These are phyloP conservation scores for Boletales sp. DNA, from an alignment of 768 basidiomycete species.

Conservation along the genomic window DNA sequence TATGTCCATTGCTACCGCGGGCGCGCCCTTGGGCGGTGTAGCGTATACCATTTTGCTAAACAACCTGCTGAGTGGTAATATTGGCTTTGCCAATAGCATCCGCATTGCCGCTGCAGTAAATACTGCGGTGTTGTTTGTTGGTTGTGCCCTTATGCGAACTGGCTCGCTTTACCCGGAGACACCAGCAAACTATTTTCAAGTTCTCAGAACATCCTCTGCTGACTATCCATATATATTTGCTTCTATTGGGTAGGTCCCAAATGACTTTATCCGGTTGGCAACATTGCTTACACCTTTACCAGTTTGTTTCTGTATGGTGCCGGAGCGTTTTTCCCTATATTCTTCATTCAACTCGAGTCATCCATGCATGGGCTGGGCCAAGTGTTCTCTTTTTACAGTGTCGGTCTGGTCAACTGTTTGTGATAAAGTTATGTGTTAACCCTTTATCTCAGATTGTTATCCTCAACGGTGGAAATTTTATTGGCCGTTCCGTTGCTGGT, in stretches of 20 bases:
- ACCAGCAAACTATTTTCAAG: constrained; percentile 11
- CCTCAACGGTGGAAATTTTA: constrained; percentile 33
- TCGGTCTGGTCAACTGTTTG: constrained; percentile 31
- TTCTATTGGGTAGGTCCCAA: constrained; percentile 18
- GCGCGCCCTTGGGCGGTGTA: constrained; percentile 30
- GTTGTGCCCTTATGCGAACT: constrained; percentile 35
- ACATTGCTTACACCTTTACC: background rate
- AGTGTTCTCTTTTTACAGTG: constrained; percentile 49
- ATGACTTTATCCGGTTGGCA: background rate
- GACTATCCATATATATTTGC: constrained; percentile 25
- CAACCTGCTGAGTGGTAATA: constrained; percentile 10
- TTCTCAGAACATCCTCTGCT: constrained; percentile 13
- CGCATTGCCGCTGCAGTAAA: constrained; percentile 43
- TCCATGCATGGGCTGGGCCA: constrained; percentile 43
- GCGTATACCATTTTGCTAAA: constrained; percentile 30
- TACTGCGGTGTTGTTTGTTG: constrained; percentile 34
- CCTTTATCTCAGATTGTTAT: constrained; percentile 31
- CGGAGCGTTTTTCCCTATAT: constrained; percentile 46
- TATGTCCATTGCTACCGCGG: constrained; percentile 38
- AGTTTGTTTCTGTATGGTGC: constrained; percentile 20
- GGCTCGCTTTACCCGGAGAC: constrained; percentile 29
- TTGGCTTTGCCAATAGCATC: constrained; percentile 42
- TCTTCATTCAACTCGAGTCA: constrained; percentile 57
- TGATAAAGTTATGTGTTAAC: background rate
- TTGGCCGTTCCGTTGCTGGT: constrained; percentile 37